Base-by-base conservation (phyloP, 768 basidiomycete genomes). In the Tubosaeta sp. region DNA sequence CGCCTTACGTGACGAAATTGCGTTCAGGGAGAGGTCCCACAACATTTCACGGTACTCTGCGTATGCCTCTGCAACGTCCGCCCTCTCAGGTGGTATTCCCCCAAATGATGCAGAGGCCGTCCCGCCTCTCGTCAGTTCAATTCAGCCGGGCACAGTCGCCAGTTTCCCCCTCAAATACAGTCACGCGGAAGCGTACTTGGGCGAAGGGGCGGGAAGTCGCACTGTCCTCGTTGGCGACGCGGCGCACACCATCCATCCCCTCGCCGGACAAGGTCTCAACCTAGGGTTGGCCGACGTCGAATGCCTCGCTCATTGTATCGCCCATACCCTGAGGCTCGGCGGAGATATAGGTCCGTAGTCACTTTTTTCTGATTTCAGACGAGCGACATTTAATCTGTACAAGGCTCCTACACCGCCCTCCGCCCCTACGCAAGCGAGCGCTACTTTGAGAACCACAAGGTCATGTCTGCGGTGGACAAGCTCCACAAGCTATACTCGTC, bases 241-340 rank as follows among this genome's bases (percentile, higher is more conserved):
- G 1, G 97, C 95, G 16, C 97, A 98, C 64, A 91, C 91, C 0
- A 75, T 93, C 2, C 95, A 98, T 64, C 95, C 97, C 1, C 81
- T 98, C 26, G 95, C 95, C 0, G 97, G 97, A 2, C 95, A 98
- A 66, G 97, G 95, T 0, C 76, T 98, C 38, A 98, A 99, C 67
- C 73, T 95, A 64, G 97, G 95, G n/a, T 74, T 99, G 27, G 86
- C 76, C 1, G 95, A 99, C 65, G 91, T 86, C 3, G 79, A 86
- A 62, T 78, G 79, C 51, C 79, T 99, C 13, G 74, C 83, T 1
- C 74, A 77, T 43, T 83, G 83, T 58, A 81, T 97, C 34, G 71
- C 82, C 31, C 62, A 72, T 6, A 77, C 85, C 1, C 56, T 88
- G 17, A 58, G 62, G 12, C 67, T 74, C 2, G 95, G 95, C 5